phyloP scores from a whole-genome alignment of 805 yeast genomes.

The Candida glaebosa region DNA sequence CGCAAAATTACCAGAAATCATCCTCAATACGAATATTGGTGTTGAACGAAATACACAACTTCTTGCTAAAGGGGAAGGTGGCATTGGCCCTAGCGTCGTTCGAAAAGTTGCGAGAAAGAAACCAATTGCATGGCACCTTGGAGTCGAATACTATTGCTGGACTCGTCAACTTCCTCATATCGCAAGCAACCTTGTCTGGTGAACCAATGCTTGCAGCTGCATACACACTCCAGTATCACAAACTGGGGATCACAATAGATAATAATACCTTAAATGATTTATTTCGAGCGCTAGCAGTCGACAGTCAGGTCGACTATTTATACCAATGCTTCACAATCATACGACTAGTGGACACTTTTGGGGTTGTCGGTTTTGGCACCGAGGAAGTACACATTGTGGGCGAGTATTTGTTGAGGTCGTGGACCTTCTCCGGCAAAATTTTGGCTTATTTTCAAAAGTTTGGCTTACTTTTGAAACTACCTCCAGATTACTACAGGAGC shows the following conservation, averaged over 20 bases:
- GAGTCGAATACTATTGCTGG: background rate
- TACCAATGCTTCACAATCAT: constrained; percentile 12
- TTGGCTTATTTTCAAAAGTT: background rate
- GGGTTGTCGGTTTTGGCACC: background rate
- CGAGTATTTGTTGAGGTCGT: background rate
- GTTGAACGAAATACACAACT: constrained; percentile 14
- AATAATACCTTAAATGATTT: constrained; percentile 5
- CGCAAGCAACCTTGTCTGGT: constrained; percentile 17
- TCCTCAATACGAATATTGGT: constrained; percentile 17
- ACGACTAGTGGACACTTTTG: constrained; percentile 8
- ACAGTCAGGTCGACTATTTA: constrained; percentile 7
- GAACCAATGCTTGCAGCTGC: constrained; percentile 22
- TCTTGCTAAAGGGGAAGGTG: constrained; percentile 9
- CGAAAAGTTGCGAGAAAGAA: constrained; percentile 3
- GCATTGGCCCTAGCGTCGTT: constrained; percentile 9
- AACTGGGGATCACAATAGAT: constrained; percentile 3
- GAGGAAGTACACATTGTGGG: constrained; percentile 5
- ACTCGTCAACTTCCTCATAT: constrained; percentile 14
- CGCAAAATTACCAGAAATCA: constrained; percentile 13
- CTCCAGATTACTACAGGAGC: background rate
- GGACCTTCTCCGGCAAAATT: background rate
- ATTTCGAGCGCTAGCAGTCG: constrained; percentile 11
- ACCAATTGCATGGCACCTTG: background rate
- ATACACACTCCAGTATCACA: constrained; percentile 10
- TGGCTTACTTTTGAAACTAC: background rate